Evolutionary conservation across 352 stramenopile genomes (phyloP), one percentile per base, ranked within the genome.

Genomic region (Phytopythium helicoides): DNA sequence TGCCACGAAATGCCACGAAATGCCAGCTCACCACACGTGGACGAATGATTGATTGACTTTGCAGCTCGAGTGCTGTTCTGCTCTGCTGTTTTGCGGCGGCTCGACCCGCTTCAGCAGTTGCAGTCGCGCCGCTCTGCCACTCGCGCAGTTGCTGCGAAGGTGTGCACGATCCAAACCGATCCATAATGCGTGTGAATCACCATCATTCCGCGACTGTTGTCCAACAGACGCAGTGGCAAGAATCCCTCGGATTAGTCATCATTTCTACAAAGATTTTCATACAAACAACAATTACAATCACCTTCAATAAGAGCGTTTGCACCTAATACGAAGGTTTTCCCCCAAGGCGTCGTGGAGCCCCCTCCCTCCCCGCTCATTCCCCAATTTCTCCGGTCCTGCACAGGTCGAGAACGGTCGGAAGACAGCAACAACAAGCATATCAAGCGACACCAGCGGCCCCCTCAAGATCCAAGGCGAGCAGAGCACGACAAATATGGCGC

Each of bases 351-450:
- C 28, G 7, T 41, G 39, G 16, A 31, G 15, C 6, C 6, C 1
- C 38, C 37, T 47, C 39, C 49, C 35, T 40, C 54, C 23, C 37
- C 18, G 12, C 34, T 38, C 21, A 58, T 16, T 57, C 56, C 73
- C 62, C 54, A 64, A 67, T 76, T 68, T 54, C 61, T 52, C 35
- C 48, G 34, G 46, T 38, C 2, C 28, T 11, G 35, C 40, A 42
- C 48, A 74, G 60, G 64, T 63, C 50, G 47, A 52, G 14, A 5
- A 39, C n/a, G n/a, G n/a, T n/a, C n/a, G n/a, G n/a, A 39, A n/a
- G 36, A 57, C 47, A 52, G n/a, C 14, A 42, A 34, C 31, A 46
- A 59, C 41, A 52, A 46, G 39, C 46, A 52, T 18, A 47, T 54
- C 11, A n/a, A 40, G 28, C 6, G 33, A 52, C 11, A 5, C 5